Base-by-base conservation (phyloP, 2,329 filamentous ascomycete genomes). In the Aspergillus clavatus region DNA sequence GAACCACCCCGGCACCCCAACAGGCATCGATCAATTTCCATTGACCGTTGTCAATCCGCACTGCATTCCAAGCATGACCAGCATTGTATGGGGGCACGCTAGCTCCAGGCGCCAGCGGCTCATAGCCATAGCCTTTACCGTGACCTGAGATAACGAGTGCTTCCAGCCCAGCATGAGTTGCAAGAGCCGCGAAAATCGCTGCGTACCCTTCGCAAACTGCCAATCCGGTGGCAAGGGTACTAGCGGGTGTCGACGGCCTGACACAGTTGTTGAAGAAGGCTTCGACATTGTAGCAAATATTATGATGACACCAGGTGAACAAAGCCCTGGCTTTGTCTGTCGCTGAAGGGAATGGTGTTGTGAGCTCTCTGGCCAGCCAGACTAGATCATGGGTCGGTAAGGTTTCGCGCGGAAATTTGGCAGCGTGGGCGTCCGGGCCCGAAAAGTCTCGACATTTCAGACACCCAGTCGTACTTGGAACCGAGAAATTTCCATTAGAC, bases 271-370 rank as follows among this genome's bases (percentile, higher is more conserved):
- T 80, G 61, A 94, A 94, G 71, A 96, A 95, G 19, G 83, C 79
- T 21, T 80, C 76, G 0, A 82, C 81, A 62, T 97, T 88, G 64
- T 97, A 98, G 38, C 77, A 77, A 46, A 98, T 83, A 58, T 97
- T 97, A 67, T 97, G 84, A 68, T 97, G 91, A 31, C 90, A 82
- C 93, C 93, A 98, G 1, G 87, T 88, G 63, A 97, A 97, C 48
- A 98, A 87, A 2, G 83, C 89, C 22, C 93, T 80, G 2, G 93
- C 91, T 71, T 96, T 96, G 67, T 97, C 91, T 0, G 91, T 95
- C 1, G 74, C 71, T 0, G 88, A 95, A 1, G 81, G 70, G 61
- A 97, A 96, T 0, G 86, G 85, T 3, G 77, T 74, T 46, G 89
- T 95, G 16, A 97, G 78, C 41, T 86, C 80, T 41, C 80, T 78